Evolutionary conservation across 1,139 yeast genomes (phyloP), one percentile per base, ranked within the genome.

Genomic region (Candida albicans): DNA sequence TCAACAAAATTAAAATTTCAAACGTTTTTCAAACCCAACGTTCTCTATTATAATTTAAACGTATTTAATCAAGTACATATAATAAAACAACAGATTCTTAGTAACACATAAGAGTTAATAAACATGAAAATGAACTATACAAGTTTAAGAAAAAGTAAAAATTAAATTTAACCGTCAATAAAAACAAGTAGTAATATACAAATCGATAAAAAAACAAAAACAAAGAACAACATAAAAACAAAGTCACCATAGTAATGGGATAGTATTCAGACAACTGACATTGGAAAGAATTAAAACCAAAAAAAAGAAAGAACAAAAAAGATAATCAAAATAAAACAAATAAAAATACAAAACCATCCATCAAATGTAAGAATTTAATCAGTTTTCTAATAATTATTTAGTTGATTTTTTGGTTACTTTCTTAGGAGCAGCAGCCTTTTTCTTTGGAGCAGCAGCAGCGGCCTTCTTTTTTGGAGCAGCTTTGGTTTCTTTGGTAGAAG

Each of bases 381-480:
- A 18, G 22, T 18, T 18, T n/a, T 18, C 22, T 18, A 18, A 18
- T 18, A 18, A 18, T 24, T 37, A n/a, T 26, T 39, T 29, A 8
- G 36, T 32, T 8, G 28, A 31, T 34, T 45, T 41, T 11, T 41
- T 37, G 25, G 45, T 38, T 2, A 37, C 13, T 18, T 41, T 41
- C 36, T 41, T 43, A 24, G 48, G 33, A 8, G 50, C 37, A 18
- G 43, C 48, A 32, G 55, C 52, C 61, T 56, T 38, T 52, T 42
- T 40, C 48, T 33, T 36, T 30, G 52, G 42, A 8, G 47, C 43
- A 41, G 49, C 52, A 57, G 36, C 57, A 52, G 8, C n/a, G n/a
- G 33, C 15, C 3, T 12, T 30, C 14, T 51, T 53, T 51, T 56
- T 59, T 29, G 47, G 40, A n/a, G 56, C 47, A 22, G 59, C 51